Evolutionary conservation across 768 basidiomycete species (phyloP), one percentile per base, ranked within the genome.

Genomic region (Hirschioporus abietinus): DNA sequence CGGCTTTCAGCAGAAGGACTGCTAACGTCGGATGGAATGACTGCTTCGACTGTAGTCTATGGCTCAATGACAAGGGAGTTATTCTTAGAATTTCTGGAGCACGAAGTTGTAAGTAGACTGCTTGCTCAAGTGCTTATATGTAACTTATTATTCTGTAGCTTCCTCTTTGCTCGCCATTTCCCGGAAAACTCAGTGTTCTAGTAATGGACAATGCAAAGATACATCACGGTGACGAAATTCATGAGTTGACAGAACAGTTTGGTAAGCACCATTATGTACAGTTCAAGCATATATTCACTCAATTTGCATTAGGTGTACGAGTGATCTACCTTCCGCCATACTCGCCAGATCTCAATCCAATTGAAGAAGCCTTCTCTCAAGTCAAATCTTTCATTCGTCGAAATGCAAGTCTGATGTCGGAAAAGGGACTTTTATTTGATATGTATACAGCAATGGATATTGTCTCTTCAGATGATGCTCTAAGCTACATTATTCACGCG

Each of bases 271-370:
- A 24, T 8, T 42, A 17, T 27, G 23, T 18, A 20, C n/a, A 17
- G n/a, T 35, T 58, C 25, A 18, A 35, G 10, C 6, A 18, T 3
- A n/a, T 60, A 18, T 30, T 4, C 17, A 42, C 23, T 63, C 4
- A 20, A 24, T 0, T 35, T 57, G 25, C 7, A 60, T 57, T 60
- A 77, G 76, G 71, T 64, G 73, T 76, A 20, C 67, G 67, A 0
- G 58, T 78, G 23, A 65, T 72, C 30, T 80, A 68, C 63, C 72
- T 80, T 9, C 79, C 76, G 0, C 78, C 76, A 2, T 81, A 80
- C 65, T 81, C 79, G 0, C 79, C 78, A 0, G 78, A 81, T 60
- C 64, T 77, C 42, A 80, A 81, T 60, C 79, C 80, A 0, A 79
- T 79, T 20, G 75, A 81, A 66, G 76, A 79, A 65, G 78, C 77